Base-by-base conservation (phyloP, 306 rosid species). In the Ormosia emarginata region DNA sequence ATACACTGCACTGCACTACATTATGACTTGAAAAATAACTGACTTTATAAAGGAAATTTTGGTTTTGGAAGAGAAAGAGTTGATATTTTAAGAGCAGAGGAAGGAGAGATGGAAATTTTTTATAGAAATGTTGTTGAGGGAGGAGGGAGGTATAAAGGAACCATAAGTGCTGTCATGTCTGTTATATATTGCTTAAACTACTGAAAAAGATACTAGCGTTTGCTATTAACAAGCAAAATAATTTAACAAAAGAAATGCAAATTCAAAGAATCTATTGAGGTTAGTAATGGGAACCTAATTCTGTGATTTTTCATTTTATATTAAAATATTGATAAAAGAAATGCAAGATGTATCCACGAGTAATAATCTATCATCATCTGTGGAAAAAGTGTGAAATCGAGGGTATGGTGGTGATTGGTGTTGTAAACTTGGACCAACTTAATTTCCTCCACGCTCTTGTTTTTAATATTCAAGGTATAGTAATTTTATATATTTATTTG, bases 241-340 rank as follows among this genome's bases (percentile, higher is more conserved):
- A 30, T 5, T 49, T 50, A 32, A 6, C 53, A 37, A 71, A 61
- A 6, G 41, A 71, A 71, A 61, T 71, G 24, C 12, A 9, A 71
- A 39, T 67, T 72, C 84, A 64, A 81, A 55, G 67, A 39, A 73
- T 50, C 57, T 62, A 15, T 3, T 0, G 32, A 71, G 37, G 8
- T 17, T 46, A 1, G 1, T 34, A 49, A 62, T 81, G 85, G 69
- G 71, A 81, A 74, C 69, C 6, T 32, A 17, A 6, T 82, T 74
- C 40, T 41, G 41, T 44, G 24, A 64, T 10, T 4, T 40, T 67
- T 74, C 39, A 14, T 43, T 5, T 43, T 17, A 0, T 11, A 72
- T 18, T 80, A 46, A 71, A 59, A 41, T 64, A 56, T 53, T 14
- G 6, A 14, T 58, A 43, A 40, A 57, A 7, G 11, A 56, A 56